phyloP scores from a whole-genome alignment of 345 rosid species.

The Arabis alpina region DNA sequence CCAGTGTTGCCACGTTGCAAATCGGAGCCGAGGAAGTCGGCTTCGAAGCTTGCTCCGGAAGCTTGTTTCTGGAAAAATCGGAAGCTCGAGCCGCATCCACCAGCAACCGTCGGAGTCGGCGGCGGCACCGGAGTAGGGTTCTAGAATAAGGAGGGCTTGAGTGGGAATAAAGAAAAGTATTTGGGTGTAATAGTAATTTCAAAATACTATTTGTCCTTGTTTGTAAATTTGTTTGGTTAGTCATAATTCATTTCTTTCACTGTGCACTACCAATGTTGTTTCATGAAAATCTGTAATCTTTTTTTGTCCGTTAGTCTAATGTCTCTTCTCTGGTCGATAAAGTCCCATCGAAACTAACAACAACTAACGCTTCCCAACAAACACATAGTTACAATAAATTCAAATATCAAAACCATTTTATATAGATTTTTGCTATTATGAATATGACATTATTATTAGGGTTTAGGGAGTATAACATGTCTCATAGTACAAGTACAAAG shows the following conservation, averaged over 20 bases:
- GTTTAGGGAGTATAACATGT: constrained; percentile 15
- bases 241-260: constrained; percentile 37
- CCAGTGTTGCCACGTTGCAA: constrained; percentile 79
- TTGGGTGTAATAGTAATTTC: constrained; percentile 40
- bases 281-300: constrained; percentile 27
- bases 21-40: constrained; percentile 85
- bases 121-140: constrained; percentile 77
- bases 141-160: constrained; percentile 38
- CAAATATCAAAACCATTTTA: neutral
- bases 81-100: constrained; percentile 81
- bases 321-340: constrained; percentile 39
- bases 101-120: constrained; percentile 65
- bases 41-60: constrained; percentile 72
- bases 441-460: constrained; percentile 17
- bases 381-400: constrained; percentile 23
- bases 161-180: constrained; percentile 29
- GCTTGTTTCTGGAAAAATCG: constrained; percentile 90
- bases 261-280: constrained; percentile 23
- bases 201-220: constrained; percentile 36
- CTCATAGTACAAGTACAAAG: constrained; percentile 35
- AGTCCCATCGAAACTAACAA: constrained; percentile 43
- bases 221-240: constrained; percentile 45
- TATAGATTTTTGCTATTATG: neutral
- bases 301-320: constrained; percentile 38
- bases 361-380: constrained; percentile 39